These are phyloP conservation scores for Talaromyces ruber DNA, from an alignment of 495 filamentous ascomycete species.

Conservation along the genomic window DNA sequence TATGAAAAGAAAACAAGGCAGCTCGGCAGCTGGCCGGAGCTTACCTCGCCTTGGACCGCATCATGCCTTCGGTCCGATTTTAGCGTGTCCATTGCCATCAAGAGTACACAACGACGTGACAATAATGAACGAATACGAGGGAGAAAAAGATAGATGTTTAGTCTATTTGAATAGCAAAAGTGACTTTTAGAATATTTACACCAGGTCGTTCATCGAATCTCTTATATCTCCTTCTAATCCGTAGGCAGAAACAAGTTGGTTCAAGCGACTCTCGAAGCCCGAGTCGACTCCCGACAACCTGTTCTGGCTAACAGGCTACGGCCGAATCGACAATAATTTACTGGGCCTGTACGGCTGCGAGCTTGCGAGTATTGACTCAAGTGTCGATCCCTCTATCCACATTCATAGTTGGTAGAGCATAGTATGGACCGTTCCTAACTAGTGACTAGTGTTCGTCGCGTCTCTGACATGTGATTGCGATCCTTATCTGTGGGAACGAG, in stretches of 20 bases:
- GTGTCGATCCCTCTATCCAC: not conserved
- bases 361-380: not conserved
- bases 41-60: not conserved
- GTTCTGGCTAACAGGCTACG: not conserved
- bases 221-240: not conserved
- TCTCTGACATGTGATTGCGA: not conserved
- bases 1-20: not conserved
- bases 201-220: not conserved
- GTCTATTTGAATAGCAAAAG: not conserved
- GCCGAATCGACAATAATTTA: not conserved
- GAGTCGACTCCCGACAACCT: not conserved
- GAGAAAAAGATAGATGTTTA: not conserved
- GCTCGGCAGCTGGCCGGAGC: not conserved
- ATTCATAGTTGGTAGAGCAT: not conserved
- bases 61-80: not conserved
- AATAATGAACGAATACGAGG: not conserved
- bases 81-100: not conserved
- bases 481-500: not conserved
- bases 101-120: not conserved
- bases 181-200: not conserved
- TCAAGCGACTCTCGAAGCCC: not conserved
- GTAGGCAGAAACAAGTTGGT: not conserved
- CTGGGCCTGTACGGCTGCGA: not conserved
- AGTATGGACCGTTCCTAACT: not conserved
- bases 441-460: not conserved